Evolutionary conservation across 768 basidiomycete genomes (phyloP).

Genomic region (Lactifluus rugatus): DNA sequence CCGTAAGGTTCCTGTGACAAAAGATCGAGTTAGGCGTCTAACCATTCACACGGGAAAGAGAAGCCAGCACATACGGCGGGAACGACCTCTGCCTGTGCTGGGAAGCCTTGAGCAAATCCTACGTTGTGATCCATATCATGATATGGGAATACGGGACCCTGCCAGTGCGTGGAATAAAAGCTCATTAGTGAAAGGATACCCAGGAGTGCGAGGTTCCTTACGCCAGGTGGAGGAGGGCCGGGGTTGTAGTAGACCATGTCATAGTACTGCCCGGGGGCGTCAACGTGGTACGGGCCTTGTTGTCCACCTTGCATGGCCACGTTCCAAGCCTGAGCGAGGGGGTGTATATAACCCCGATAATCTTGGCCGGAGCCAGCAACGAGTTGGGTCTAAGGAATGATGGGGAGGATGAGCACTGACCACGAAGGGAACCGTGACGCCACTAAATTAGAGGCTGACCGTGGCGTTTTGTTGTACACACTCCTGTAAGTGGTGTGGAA

Average conservation of each 20-base stretch:
- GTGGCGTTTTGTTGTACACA: neutral
- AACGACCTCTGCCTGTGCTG: no score
- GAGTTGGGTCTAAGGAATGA: slow-evolving; percentile 25
- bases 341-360: neutral
- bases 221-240: neutral
- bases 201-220: neutral
- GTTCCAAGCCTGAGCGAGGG: neutral
- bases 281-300: neutral
- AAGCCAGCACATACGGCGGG: neutral
- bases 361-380: neutral
- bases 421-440: neutral
- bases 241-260: neutral
- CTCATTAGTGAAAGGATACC: neutral
- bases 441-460: neutral
- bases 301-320: neutral
- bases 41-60: neutral
- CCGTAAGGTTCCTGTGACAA: neutral
- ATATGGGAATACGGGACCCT: neutral
- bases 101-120: neutral
- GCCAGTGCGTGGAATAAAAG: neutral
- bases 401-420: slow-evolving; percentile 21
- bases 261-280: neutral
- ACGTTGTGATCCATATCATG: neutral
- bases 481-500: neutral
- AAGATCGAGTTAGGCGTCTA: neutral